Conservation (phyloP, 306 rosid species). For the Casuarina cunninghamiana region DNA sequence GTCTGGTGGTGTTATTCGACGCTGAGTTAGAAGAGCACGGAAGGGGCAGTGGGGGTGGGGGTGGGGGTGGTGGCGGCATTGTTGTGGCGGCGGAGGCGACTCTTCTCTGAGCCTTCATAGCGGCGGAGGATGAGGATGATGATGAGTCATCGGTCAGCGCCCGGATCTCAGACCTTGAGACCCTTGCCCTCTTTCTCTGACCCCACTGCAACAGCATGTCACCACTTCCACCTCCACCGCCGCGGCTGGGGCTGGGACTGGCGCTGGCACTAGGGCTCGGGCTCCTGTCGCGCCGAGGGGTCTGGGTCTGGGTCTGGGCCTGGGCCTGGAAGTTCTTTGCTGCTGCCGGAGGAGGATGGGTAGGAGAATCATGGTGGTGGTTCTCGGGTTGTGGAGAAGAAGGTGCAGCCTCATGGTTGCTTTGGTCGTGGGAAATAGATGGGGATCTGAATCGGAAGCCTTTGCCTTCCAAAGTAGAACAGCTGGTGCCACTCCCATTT, state of each 20-base stretch:
- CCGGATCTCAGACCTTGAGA: slow-evolving; percentile 52
- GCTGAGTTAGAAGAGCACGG: slow-evolving; percentile 29
- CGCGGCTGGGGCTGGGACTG: slow-evolving; percentile 39
- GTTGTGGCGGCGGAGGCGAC: slow-evolving; percentile 9
- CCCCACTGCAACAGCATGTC: slow-evolving; percentile 72
- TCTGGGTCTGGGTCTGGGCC: neutral
- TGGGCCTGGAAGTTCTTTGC: neutral
- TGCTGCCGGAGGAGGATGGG: slow-evolving; percentile 26
- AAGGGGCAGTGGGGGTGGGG: slow-evolving; percentile 42
- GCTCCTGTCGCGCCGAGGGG: slow-evolving; percentile 28
- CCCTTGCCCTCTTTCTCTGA: slow-evolving; percentile 58
- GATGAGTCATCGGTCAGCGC: slow-evolving; percentile 48
- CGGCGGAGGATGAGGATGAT: slow-evolving; percentile 41
- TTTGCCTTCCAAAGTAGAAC: slow-evolving; percentile 33
- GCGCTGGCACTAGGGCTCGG: slow-evolving; percentile 34
- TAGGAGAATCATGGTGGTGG: slow-evolving; percentile 23
- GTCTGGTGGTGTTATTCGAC: slow-evolving; percentile 36
- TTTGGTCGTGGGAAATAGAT: slow-evolving; percentile 21
- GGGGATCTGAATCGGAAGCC: slow-evolving; percentile 52
- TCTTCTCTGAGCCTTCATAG: slow-evolving; percentile 39
- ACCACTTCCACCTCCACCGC: slow-evolving; percentile 35
- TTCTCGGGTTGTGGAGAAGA: slow-evolving; percentile 20
- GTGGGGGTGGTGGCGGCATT: slow-evolving; percentile 47
- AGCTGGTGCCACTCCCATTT: slow-evolving; percentile 11
- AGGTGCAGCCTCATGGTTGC: slow-evolving; percentile 15